Evolutionary conservation across 1,284 basidiomycete species (phyloP), one percentile per base, ranked within the genome.

Genomic region (Leccinum fuscescens): DNA sequence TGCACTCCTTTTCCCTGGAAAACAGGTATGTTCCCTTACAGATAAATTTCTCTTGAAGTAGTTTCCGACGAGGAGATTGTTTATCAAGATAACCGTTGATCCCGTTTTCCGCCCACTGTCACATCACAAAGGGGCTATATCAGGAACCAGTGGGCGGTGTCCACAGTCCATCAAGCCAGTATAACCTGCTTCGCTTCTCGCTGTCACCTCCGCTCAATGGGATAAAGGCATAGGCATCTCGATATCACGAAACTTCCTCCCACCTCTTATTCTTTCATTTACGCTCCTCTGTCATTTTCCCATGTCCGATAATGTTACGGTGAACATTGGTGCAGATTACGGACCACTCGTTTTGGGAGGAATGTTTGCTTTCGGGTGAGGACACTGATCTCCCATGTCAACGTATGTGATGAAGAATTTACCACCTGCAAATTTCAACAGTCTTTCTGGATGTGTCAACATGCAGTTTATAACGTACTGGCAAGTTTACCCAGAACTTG

Each of bases 391-490:
- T 20, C 35, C 17, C 15, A 27, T 5, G 8, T 4, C 22, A 12
- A 20, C 17, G 9, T 44, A 20, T 1, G 55, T 24, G 27, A 4
- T 24, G 22, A 1, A 7, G 27, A 15, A n/a, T 14, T 54, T n/a
- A 63, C 57, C n/a, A 6, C 24, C 49, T n/a, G 20, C n/a, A 29
- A 44, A 20, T 44, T 20, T 24, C 33, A 6, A 22, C 35, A 69
- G 70, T 29, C 60, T 70, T 37, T 70, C 68, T 2, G 68, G 71
- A 54, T 72, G 71, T 17, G 58, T 69, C n/a, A 70, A 50, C 37
- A 62, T 69, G 59, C 68, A 70, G 55, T 71, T 68, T 35, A 52
- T 68, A n/a, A n/a, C 64, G 20, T 72, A 71, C 37, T 72, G 50
- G 62, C 61, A 67, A 15, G 4, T 44, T 22, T 62, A 64, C 44